A percentile compares a stretch with the other conserved stretches of the same genome.
phyloP scores from a whole-genome alignment of 768 basidiomycete genomes.

The Tylopilus rubrobrunneus region DNA sequence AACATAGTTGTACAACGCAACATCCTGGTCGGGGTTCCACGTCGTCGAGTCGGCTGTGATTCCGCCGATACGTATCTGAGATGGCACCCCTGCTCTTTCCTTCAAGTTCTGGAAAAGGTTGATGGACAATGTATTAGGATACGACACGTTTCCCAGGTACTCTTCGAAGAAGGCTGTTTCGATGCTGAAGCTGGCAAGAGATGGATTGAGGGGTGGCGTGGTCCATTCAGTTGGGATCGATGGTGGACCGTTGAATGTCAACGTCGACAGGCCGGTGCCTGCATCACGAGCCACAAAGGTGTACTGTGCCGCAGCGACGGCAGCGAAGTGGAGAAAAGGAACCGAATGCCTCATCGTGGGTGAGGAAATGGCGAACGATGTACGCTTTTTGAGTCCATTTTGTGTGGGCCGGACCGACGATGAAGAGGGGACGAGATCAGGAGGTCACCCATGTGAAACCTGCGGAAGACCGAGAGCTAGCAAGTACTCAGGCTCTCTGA shows the following conservation, averaged over 20 bases:
- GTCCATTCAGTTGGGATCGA: conserved; percentile 40
- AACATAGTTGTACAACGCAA: conserved; percentile 37
- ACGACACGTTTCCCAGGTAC: conserved; percentile 43
- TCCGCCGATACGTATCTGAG: conserved; percentile 49
- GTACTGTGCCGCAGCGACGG: conserved; percentile 8
- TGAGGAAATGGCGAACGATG: neutral
- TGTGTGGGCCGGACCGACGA: too few relatives aligned
- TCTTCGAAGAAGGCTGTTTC: conserved; percentile 53
- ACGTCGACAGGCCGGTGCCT: neutral
- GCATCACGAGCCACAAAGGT: neutral
- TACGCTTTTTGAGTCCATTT: too few relatives aligned
- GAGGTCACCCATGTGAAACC: too few relatives aligned
- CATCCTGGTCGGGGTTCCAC: conserved; percentile 40
- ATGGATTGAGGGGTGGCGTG: conserved; percentile 40
- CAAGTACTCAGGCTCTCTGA: too few relatives aligned
- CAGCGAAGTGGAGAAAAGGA: neutral
- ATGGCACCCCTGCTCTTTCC: conserved; percentile 41
- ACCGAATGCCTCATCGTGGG: conserved; percentile 8
- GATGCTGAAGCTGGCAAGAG: conserved; percentile 51
- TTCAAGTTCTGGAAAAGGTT: conserved; percentile 45
- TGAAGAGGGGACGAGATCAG: too few relatives aligned
- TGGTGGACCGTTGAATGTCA: conserved; percentile 38
- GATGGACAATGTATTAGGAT: conserved; percentile 41
- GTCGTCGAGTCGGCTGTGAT: conserved; percentile 53
- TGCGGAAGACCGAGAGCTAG: too few relatives aligned